Base-by-base conservation (phyloP, 345 rosid species). In the Leavenworthia alabamica region DNA sequence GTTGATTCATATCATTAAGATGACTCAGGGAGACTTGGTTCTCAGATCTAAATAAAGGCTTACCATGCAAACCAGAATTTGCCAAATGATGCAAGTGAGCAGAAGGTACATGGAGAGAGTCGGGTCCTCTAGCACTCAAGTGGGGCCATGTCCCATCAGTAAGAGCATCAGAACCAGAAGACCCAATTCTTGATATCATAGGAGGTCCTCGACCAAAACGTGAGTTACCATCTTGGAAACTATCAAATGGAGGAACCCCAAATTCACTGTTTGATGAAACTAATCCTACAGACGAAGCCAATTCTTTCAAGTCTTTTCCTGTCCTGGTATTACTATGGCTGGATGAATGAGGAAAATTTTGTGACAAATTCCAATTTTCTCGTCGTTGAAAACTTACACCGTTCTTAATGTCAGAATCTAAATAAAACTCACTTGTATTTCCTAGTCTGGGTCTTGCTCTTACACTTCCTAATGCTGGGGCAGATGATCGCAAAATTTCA, bases 111-210 rank as follows among this genome's bases (percentile, higher is more conserved):
- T 80, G 71, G 13, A 68, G 75, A 37, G 73, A 84, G 51, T 79
- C 77, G 68, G 96, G 75, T 66, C 76, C 84, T 62, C 72, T 81
- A 60, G 33, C 72, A 78, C 82, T 78, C 45, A 73, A 51, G n/a
- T 77, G 75, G 66, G 86, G 82, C 95, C 95, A 79, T 42, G 56
- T 36, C 36, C 82, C 84, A 50, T 67, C 66, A 44, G 70, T 60
- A 60, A 44, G 56, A 43, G 76, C 66, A 42, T 78, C 86, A 1
- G 74, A 52, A 69, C 67, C 66, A 37, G 90, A 75, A 56, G 80
- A 76, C 60, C 79, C 72, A 27, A 67, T 13, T 65, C 83, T 81
- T 56, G 83, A 72, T 23, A 62, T 41, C 50, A 61, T 39, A 16
- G 72, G 32, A 11, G 79, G 72, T 14, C 75, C 74, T 71, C 78